phyloP scores from a whole-genome alignment of 805 yeast genomes.

The Torulaspora microellipsoides region DNA sequence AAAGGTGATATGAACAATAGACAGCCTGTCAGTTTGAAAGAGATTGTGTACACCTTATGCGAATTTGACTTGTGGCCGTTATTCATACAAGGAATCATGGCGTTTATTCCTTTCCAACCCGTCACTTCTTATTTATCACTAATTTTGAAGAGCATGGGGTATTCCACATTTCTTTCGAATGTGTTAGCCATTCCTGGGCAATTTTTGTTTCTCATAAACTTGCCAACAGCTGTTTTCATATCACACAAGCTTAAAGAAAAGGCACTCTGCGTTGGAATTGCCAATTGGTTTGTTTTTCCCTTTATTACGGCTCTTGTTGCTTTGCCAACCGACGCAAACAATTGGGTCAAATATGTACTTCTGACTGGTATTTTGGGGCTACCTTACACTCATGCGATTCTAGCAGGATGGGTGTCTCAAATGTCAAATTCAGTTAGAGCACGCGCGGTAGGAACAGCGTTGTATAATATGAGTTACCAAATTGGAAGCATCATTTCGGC shows the following conservation, averaged over 20 bases:
- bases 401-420: conserved; percentile 55
- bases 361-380: conserved; percentile 36
- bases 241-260: conserved; percentile 35
- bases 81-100: conserved; percentile 44
- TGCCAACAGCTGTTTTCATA: conserved; percentile 32
- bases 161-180: conserved; percentile 46
- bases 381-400: conserved; percentile 46
- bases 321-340: conserved; percentile 22
- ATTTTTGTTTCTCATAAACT: conserved; percentile 27
- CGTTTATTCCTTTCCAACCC: conserved; percentile 35
- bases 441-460: conserved; percentile 57
- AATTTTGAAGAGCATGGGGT: conserved; percentile 44
- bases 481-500: conserved; percentile 49
- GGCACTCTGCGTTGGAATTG: conserved; percentile 20
- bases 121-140: conserved; percentile 42
- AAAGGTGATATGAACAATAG: conserved; percentile 64
- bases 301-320: conserved; percentile 30
- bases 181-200: conserved; percentile 48
- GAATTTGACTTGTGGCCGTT: conserved; percentile 58
- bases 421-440: conserved; percentile 56
- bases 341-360: conserved; percentile 38
- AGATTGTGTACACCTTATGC: conserved; percentile 37
- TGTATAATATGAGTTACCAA: conserved; percentile 61
- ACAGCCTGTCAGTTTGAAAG: conserved; percentile 42
- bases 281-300: conserved; percentile 35